Conservation (phyloP, 2,329 filamentous ascomycete species). For the Diaporthe sp. region DNA sequence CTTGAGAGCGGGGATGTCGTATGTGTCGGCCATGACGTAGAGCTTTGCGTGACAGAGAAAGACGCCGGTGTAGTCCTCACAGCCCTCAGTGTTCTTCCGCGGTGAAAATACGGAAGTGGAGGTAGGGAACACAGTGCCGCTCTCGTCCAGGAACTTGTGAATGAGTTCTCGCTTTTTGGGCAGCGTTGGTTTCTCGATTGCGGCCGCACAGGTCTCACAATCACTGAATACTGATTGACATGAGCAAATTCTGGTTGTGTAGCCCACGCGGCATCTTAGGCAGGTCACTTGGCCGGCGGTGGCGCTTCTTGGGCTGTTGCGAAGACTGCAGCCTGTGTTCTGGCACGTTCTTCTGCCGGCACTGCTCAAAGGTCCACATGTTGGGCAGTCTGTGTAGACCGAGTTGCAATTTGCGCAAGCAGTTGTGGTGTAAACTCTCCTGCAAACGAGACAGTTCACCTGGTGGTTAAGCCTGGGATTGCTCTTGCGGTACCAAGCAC, state of each 20-base stretch:
- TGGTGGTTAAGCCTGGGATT: rapidly evolving
- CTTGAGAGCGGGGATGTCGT: conserved; percentile 31
- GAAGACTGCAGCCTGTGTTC: not conserved
- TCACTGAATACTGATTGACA: not conserved
- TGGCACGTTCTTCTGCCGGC: not conserved
- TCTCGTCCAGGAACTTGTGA: not conserved
- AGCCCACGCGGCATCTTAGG: not conserved
- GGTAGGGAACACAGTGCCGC: not conserved
- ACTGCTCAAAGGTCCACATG: not conserved
- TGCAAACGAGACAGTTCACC: not conserved
- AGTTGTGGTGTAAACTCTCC: not conserved
- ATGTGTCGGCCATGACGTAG: conserved; percentile 39
- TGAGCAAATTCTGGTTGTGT: rapidly evolving
- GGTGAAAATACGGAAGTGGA: not conserved
- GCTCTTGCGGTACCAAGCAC: not conserved
- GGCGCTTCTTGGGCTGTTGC: rapidly evolving
- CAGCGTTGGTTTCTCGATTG: rapidly evolving
- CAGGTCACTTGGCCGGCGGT: not conserved
- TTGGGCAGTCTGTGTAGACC: conserved; percentile 11
- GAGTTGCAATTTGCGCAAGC: not conserved
- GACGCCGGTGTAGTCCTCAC: conserved; percentile 38
- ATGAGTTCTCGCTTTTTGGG: not conserved
- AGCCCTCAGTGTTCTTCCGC: conserved; percentile 24
- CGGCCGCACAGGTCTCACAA: not conserved
- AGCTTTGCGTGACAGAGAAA: conserved; percentile 40